Percentiles rank a stretch among this genome's conserved stretches.
Evolutionary conservation across 148 eudicot genomes (phyloP).

Genomic region (Cornus kousa): DNA sequence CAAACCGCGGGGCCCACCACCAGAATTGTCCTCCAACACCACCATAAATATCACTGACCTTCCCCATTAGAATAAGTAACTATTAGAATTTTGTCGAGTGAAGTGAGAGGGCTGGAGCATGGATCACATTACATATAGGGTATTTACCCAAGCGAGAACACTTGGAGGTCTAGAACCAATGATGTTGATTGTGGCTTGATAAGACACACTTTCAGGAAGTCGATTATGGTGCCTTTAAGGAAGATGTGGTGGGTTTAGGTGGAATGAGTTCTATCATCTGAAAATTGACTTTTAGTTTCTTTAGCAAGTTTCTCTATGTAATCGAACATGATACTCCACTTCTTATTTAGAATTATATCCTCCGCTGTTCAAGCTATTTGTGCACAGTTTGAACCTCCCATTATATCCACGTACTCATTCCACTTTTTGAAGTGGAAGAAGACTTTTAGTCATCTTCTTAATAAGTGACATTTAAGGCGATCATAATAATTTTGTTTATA

Average conservation of each 20-base stretch:
- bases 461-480: no score
- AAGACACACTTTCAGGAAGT: neutral
- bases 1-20: slow-evolving; percentile 49
- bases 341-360: neutral
- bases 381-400: neutral
- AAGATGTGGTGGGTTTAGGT: neutral
- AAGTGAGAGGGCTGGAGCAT: neutral
- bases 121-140: neutral
- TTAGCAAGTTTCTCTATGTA: no score
- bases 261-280: neutral
- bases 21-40: no score
- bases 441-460: neutral
- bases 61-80: no score
- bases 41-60: no score
- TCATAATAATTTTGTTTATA: neutral
- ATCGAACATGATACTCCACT: neutral
- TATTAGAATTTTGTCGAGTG: neutral
- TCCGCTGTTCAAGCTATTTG: neutral
- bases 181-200: neutral
- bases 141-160: neutral
- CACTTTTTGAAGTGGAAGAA: neutral
- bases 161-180: neutral
- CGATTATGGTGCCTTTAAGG: neutral
- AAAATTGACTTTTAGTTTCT: neutral
- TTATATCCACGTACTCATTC: neutral